Evolutionary conservation across 805 yeast species (phyloP), one percentile per base, ranked within the genome.

Genomic region (Teunomyces lycoperdinae): DNA sequence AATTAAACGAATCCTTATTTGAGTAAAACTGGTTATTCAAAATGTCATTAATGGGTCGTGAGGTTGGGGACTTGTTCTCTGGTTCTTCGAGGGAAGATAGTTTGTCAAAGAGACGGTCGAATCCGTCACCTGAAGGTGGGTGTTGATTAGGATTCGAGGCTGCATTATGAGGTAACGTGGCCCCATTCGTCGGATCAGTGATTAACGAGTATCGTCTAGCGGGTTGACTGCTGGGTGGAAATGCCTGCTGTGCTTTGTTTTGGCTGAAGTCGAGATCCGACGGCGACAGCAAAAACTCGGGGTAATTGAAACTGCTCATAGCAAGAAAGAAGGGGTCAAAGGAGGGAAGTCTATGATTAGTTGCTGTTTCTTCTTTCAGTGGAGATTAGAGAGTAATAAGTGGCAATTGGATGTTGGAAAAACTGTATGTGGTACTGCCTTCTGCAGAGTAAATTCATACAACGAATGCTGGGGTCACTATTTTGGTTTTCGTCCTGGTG

Each of bases 1-100:
- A 64, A 50, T 64, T 68, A 60, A 79, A 78, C 36, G 71, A 46
- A 52, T 73, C 73, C 41, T 45, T 48, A 26, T 39, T 36, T n/a
- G 47, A 49, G 42, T 42, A 42, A 27, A 44, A 32, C 13, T 42
- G 38, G 36, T 42, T 13, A 26, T 45, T 17, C 28, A 43, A 32
- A 41, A 48, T 33, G 36, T 48, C 51, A 28, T 49, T 43, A 30
- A 36, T 24, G 10, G 45, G 54, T 29, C 38, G 46, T 14, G 44
- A 50, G 14, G 47, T 52, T 32, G 47, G 54, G 26, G 49, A 50
- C 47, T 43, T 50, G 52, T 17, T 38, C 27, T 17, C 39, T 43
- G 36, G 44, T 34, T 49, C 50, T 26, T 63, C 63, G 28, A 61
- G 50, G 17, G 44, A 39, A 9, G 65, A 50, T 29, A 62, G 47